Evolutionary conservation across 2,329 filamentous ascomycete species (phyloP), one percentile per base, ranked within the genome.

Genomic region (Paecilomyces fulvus): DNA sequence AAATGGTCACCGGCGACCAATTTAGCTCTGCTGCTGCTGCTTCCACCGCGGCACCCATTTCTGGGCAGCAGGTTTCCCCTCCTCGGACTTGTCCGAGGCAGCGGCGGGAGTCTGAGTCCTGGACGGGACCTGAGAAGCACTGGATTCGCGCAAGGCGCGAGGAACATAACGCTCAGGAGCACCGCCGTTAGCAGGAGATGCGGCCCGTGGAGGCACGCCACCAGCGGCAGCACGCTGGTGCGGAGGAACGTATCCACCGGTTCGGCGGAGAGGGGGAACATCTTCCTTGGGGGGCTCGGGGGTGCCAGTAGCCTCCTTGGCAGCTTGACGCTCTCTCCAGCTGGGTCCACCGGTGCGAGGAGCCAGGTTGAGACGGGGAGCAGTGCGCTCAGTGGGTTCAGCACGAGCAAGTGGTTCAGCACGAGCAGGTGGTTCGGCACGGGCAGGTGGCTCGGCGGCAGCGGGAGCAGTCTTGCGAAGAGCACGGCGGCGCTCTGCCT

Each of bases 401-500:
- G 76, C 71, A 59, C 79, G 77, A 51, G 76, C 73, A 53, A 75
- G 66, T 51, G 75, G 78, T 33, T 82, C 79, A 55, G 76, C 71
- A 59, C 79, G 77, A 51, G 76, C 73, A 53, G 75, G 66, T 52
- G 75, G 78, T 33, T 82, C 79, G 54, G 76, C 71, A 59, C 79
- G 77, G 51, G 76, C 73, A 53, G 75, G 66, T 52, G 75, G 73
- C 17, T 70, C 70, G 60, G 69, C 66, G 61, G 70, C 72, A 60
- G 70, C 63, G 55, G 61, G 68, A 63, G 76, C 76, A 66, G 82
- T 82, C 74, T 83, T 89, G 72, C 84, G 84, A 58, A 81, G 86
- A 67, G 80, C 83, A 72, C 83, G 84, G 65, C 88, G 84, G 63
- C 87, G 88, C 74, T 92, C 84, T 14, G 90, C 92, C 73, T 96